Conservation (phyloP, 257 asterid genomes). For the Solanum paucissectum region DNA sequence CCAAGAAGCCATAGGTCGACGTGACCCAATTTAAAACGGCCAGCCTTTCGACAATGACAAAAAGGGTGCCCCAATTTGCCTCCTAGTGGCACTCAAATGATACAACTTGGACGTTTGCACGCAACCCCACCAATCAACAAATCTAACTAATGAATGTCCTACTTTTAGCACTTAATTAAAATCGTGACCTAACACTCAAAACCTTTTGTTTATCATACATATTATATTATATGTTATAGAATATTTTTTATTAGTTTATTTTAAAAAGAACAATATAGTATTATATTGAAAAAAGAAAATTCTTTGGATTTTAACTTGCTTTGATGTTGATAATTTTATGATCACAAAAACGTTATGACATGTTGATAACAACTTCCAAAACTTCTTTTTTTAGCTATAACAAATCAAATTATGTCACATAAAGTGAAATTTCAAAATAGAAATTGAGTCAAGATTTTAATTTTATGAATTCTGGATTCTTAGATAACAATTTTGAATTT, state of each 20-base stretch:
- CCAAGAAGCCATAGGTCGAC: not conserved
- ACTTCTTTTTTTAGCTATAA: not conserved
- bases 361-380: not conserved
- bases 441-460: not conserved
- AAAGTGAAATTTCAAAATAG: not conserved
- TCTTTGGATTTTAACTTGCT: not conserved
- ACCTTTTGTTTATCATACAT: no score
- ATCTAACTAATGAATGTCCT: not conserved
- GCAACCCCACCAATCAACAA: not conserved
- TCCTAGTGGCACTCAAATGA: not conserved
- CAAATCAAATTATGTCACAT: not conserved
- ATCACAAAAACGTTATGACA: not conserved
- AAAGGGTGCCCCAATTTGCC: not conserved
- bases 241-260: no score
- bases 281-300: no score
- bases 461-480: not conserved
- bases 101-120: not conserved
- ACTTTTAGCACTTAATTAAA: not conserved
- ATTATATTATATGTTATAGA: no score
- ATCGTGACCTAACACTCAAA: not conserved
- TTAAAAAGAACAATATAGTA: no score
- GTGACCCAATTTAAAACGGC: not conserved
- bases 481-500: not conserved
- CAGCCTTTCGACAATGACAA: not conserved
- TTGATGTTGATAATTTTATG: not conserved